phyloP scores from a whole-genome alignment of 2,329 filamentous ascomycete species.

The Massarina eburnea region DNA sequence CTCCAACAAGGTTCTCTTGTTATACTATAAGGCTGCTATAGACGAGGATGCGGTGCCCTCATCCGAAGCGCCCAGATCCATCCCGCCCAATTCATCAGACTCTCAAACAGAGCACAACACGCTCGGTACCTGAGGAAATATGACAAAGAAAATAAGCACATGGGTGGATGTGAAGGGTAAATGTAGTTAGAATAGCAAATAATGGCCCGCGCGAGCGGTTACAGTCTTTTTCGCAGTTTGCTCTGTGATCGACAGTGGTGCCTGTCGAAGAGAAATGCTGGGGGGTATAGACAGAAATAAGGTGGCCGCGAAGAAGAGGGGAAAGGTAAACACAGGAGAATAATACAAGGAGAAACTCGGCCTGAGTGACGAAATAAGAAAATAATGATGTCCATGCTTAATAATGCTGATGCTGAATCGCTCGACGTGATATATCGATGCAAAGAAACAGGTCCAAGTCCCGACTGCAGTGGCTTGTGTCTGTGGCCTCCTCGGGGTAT shows the following conservation, averaged over 20 bases:
- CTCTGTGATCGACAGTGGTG: conserved; percentile 4
- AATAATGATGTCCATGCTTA: conserved; percentile 29
- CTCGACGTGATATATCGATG: conserved; percentile 13
- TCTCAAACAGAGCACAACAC: not conserved
- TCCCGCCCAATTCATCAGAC: no score
- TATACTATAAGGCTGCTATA: conserved; percentile 1
- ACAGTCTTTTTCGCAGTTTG: conserved; percentile 38
- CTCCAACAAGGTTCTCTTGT: not conserved
- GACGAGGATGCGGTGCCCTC: not conserved
- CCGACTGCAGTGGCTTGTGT: conserved; percentile 9
- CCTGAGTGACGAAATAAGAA: conserved; percentile 16
- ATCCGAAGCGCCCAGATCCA: not conserved
- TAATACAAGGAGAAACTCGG: conserved; percentile 11
- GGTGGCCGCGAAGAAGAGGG: conserved; percentile 22
- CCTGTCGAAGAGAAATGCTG: conserved; percentile 19
- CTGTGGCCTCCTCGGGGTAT: conserved; percentile 13
- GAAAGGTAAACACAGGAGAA: conserved; percentile 14
- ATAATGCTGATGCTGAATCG: conserved; percentile 33
- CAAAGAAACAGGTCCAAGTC: conserved; percentile 16
- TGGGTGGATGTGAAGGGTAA: not conserved
- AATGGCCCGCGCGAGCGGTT: conserved; percentile 45
- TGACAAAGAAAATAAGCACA: not conserved
- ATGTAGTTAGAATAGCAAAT: conserved; percentile 21
- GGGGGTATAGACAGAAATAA: conserved; percentile 34
- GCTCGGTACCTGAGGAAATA: not conserved